Conservation (phyloP, 495 filamentous ascomycete genomes). For the Penicillium alfredii region DNA sequence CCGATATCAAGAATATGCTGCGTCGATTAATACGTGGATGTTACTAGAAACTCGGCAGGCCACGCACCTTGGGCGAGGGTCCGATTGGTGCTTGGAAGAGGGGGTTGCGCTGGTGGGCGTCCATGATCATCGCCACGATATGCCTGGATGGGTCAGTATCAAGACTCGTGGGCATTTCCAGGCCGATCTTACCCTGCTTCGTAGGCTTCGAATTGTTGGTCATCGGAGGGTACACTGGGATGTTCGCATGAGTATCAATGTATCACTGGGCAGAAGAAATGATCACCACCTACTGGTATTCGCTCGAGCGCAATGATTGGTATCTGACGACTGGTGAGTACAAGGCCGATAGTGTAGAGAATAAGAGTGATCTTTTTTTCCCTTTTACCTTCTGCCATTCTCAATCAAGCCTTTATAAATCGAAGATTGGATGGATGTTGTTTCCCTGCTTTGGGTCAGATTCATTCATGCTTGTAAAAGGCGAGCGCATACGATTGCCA, state of each 20-base stretch:
- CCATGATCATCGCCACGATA: slow-evolving; percentile 6
- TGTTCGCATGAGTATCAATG: not conserved
- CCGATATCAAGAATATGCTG: slow-evolving; percentile 3
- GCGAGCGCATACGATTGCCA: slow-evolving; percentile 12
- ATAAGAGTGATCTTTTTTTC: not conserved
- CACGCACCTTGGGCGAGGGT: too few species aligned
- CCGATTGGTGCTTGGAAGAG: slow-evolving; percentile 6
- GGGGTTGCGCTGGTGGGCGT: slow-evolving; percentile 3
- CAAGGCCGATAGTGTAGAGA: too few species aligned
- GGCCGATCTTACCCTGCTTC: slow-evolving; percentile 2
- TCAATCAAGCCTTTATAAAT: slow-evolving; percentile 7
- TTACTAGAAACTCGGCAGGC: too few species aligned
- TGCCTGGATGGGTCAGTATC: slow-evolving; percentile 1
- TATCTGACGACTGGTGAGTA: not conserved
- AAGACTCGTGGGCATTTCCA: not conserved
- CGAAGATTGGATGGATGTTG: slow-evolving; percentile 12
- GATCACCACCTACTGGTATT: too few species aligned
- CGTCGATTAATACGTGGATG: too few species aligned
- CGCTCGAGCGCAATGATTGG: not conserved
- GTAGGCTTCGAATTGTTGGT: slow-evolving; percentile 13
- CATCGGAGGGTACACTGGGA: slow-evolving; percentile 6
- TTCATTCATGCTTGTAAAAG: not conserved
- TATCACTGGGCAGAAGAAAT: too few species aligned
- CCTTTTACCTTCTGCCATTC: slow-evolving; percentile 1
- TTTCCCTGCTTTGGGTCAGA: slow-evolving; percentile 7